phyloP scores from a whole-genome alignment of 2,329 filamentous ascomycete genomes.

The Beauveria sp. region DNA sequence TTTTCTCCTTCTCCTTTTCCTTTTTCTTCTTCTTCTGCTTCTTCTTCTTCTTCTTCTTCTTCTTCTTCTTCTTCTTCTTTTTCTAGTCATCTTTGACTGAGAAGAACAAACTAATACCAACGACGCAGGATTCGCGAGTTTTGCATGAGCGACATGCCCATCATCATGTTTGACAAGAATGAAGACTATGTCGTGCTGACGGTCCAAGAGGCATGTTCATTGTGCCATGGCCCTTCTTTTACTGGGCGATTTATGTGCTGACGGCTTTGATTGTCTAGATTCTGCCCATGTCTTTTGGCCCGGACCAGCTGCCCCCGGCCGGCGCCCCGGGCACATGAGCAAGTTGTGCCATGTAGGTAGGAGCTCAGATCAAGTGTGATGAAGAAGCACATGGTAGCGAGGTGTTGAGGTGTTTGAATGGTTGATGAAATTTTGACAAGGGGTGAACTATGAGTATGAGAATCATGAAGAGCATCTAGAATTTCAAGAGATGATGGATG shows the following conservation, averaged over 20 bases:
- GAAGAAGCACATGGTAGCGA: neutral
- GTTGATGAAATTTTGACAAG: neutral
- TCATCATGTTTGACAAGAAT: slow-evolving; percentile 89
- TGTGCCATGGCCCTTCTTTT: neutral
- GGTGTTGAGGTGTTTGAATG: neutral
- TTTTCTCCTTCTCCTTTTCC: neutral
- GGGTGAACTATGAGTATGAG: neutral
- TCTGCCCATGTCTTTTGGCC: slow-evolving; percentile 61
- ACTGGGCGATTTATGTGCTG: neutral
- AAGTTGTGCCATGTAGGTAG: neutral
- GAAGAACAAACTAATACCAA: slow-evolving; percentile 5
- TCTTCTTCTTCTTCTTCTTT: too few species aligned
- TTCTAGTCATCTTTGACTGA: neutral
- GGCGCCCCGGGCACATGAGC: slow-evolving; percentile 14
- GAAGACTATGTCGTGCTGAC: slow-evolving; percentile 63
- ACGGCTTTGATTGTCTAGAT: slow-evolving; percentile 35
- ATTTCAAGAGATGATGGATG: neutral
- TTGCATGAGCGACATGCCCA: slow-evolving; percentile 57
- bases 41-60: neutral
- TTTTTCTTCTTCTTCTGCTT: too few species aligned
- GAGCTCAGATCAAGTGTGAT: neutral
- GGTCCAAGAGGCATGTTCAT: slow-evolving; percentile 52
- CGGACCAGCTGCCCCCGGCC: slow-evolving; percentile 45
- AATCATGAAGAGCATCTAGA: neutral
- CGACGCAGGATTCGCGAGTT: slow-evolving; percentile 64